Evolutionary conservation across 2,329 filamentous ascomycete species (phyloP).

Genomic region (Paraconiothyrium brasiliense): DNA sequence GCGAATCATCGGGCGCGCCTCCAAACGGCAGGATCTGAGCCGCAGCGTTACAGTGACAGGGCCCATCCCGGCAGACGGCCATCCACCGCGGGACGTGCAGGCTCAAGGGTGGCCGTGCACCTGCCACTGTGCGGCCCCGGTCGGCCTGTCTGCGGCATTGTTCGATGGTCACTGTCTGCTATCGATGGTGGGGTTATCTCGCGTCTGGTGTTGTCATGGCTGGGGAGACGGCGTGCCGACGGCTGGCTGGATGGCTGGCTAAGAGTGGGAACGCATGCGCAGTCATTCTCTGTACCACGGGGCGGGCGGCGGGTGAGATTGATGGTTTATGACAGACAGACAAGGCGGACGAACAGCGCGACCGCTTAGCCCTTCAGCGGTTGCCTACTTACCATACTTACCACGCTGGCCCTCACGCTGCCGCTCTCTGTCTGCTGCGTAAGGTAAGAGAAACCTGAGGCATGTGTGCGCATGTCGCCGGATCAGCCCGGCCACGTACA

Average conservation of each 20-base stretch:
- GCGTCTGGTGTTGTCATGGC: background rate
- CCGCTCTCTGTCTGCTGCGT: background rate
- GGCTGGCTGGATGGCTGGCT: background rate
- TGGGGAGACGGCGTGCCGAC: background rate
- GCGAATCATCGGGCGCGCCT: background rate
- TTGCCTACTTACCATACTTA: too few relatives aligned
- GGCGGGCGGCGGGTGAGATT: background rate
- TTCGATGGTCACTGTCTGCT: background rate
- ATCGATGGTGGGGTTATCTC: background rate
- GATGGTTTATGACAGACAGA: background rate
- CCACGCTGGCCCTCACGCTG: too few relatives aligned
- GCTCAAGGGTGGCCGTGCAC: constrained; percentile 11
- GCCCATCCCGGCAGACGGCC: background rate
- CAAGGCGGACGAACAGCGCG: background rate
- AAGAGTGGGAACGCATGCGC: constrained; percentile 1
- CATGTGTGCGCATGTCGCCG: background rate
- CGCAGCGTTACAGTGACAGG: constrained; percentile 11
- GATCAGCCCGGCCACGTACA: background rate
- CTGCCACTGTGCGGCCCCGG: constrained; percentile 1
- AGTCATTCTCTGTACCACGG: constrained; percentile 8
- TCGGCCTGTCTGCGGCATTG: background rate
- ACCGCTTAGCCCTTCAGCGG: background rate
- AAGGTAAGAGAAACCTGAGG: background rate
- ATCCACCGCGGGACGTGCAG: background rate
- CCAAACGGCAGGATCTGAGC: constrained; percentile 11